Base-by-base conservation (phyloP, 805 yeast genomes). In the Cyberlindnera americana region DNA sequence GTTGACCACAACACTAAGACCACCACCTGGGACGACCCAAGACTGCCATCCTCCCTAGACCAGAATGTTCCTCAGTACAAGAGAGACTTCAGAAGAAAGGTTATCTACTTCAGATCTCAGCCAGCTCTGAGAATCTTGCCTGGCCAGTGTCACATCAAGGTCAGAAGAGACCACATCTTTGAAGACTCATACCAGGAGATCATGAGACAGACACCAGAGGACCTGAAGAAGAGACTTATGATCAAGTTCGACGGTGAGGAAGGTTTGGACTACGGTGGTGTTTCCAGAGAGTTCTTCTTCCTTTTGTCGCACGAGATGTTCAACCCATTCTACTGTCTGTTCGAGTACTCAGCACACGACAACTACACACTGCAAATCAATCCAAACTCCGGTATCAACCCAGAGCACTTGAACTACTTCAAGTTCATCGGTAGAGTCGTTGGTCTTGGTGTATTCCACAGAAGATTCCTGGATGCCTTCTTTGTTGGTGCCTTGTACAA, bases 1-100 rank as follows among this genome's bases (percentile, higher is more conserved):
- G 99, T 93, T 50, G 99, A 93, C 65, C 99, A 93, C 70, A 93
- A 93, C 67, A 93, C 99, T 23, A 93, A 93, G 69, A 93, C 99
- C 0, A 93, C 99, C 1, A 93, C 99, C 1, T 93, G 99, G 99
- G 99, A 93, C 66, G 99, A 93, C 62, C 99, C 99, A 48, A 81
- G 99, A 60, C 74, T 93, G 61, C 99, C 99, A 37, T 88, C 97
- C 6, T 86, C 96, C 8, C 71, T 93, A 54, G 99, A 93, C 64
- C 98, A 93, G 68, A 91, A 91, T 54, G 99, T 93, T 54, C 99
- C 99, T 17, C 98, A 93, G 68, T 93, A 93, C 66, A 93, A 93
- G 75, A 91, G 99, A 71, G 99, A 93, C 65, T 93, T 93, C 69
- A 78, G 99, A 67, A 81, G 99, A 68, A 93, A 93, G 69, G 87